Conservation (phyloP, 192 early-diverging fungal species). For the Entomortierella beljakovae region DNA sequence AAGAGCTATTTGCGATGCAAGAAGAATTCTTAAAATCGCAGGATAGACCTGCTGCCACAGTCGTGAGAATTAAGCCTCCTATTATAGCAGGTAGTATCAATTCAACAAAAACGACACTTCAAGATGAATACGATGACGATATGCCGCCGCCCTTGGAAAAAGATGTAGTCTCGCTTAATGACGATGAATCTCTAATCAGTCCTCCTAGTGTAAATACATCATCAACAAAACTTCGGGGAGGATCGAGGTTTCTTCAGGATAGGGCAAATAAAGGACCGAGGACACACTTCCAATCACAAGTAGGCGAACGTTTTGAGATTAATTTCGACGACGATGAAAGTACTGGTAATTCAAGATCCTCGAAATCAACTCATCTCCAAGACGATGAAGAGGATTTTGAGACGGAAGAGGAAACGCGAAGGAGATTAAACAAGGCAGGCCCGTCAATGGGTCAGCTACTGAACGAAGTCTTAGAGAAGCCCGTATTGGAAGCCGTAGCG, state of each 20-base stretch:
- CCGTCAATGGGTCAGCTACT: conserved; percentile 47
- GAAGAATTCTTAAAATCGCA: conserved; percentile 58
- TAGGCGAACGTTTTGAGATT: conserved; percentile 42
- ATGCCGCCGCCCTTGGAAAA: conserved; percentile 39
- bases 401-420: conserved; percentile 44
- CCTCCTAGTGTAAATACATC: conserved; percentile 22
- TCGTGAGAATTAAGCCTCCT: conserved; percentile 46
- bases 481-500: conserved; percentile 31
- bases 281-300: conserved; percentile 35
- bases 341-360: background rate
- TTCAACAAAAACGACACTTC: conserved; percentile 4
- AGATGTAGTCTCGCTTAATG: conserved; percentile 30
- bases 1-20: conserved; percentile 63
- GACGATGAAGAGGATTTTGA: conserved; percentile 16
- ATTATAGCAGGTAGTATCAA: conserved; percentile 17
- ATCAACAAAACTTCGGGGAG: conserved; percentile 7
- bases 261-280: conserved; percentile 44
- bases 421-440: conserved; percentile 18
- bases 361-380: background rate
- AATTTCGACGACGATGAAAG: conserved; percentile 28
- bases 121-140: conserved; percentile 23
- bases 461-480: conserved; percentile 49
- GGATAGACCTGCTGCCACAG: conserved; percentile 56
- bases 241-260: conserved; percentile 46
- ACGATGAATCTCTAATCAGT: conserved; percentile 7